phyloP scores from a whole-genome alignment of 2,329 filamentous ascomycete species.

The Periconia macrospinosa region DNA sequence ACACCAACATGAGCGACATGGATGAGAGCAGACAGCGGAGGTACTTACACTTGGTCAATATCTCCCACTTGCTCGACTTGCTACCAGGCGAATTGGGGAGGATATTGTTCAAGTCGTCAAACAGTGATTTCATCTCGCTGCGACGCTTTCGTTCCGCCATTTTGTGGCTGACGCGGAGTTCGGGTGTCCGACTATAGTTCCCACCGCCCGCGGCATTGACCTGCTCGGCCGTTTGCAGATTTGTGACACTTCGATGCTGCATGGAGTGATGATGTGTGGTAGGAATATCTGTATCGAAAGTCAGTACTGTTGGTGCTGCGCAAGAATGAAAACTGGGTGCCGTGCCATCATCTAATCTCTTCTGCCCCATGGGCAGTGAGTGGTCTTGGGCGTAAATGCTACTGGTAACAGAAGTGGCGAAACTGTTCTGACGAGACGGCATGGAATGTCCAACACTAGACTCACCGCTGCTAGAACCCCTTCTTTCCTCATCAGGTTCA shows the following conservation, averaged over 20 bases:
- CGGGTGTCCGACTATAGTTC: conserved; percentile 80
- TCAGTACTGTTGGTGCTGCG: conserved; percentile 20
- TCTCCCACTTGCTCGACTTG: conserved; percentile 90
- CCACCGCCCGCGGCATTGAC: conserved; percentile 59
- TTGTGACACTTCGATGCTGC: conserved; percentile 72
- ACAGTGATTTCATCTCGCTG: conserved; percentile 87
- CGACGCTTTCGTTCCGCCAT: conserved; percentile 80
- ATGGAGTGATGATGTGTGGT: conserved; percentile 72
- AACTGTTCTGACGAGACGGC: conserved; percentile 73
- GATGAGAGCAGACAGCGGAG: neutral
- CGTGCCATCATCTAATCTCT: conserved; percentile 67
- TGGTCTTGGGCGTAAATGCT: conserved; percentile 79
- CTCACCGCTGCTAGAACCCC: conserved; percentile 52
- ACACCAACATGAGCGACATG: conserved; percentile 10
- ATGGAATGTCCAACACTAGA: conserved; percentile 52
- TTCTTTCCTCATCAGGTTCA: conserved; percentile 53
- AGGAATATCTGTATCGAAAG: conserved; percentile 38
- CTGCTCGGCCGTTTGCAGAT: conserved; percentile 64
- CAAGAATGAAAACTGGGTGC: conserved; percentile 9
- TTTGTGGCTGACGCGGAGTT: conserved; percentile 81
- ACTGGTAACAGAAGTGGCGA: conserved; percentile 76
- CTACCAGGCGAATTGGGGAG: conserved; percentile 80
- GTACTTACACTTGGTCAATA: conserved; percentile 74
- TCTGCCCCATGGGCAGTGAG: conserved; percentile 70
- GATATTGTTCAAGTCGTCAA: conserved; percentile 76